A percentile compares a stretch with the other conserved stretches of the same genome.
Conservation (phyloP, 2,329 filamentous ascomycete genomes). For the Pestalotiopsis sp. region DNA sequence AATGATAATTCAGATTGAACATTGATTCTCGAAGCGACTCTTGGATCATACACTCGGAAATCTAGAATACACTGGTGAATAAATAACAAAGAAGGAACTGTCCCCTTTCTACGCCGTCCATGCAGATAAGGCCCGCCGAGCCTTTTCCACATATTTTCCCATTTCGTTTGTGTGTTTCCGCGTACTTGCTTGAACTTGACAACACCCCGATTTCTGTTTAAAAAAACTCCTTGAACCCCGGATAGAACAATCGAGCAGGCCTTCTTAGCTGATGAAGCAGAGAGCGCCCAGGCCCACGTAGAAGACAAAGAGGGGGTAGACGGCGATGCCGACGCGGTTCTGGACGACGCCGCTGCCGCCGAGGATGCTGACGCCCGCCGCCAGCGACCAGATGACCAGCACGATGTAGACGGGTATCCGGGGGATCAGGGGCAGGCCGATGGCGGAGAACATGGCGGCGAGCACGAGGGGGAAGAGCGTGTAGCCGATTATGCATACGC, state of each 20-base stretch:
- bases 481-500: slow-evolving; percentile 96
- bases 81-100: slow-evolving; percentile 4
- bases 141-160: too few species aligned
- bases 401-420: slow-evolving; percentile 90
- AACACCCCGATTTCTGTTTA: not conserved
- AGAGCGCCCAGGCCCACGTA: slow-evolving; percentile 91
- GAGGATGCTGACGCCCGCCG: slow-evolving; percentile 93
- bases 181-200: not conserved
- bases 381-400: slow-evolving; percentile 88
- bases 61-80: slow-evolving; percentile 13
- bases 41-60: slow-evolving; percentile 2
- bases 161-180: too few species aligned
- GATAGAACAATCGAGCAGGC: not conserved
- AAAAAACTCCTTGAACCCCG: not conserved
- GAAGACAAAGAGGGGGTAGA: slow-evolving; percentile 94
- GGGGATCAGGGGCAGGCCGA: slow-evolving; percentile 77
- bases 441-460: slow-evolving; percentile 83
- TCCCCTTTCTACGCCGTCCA: slow-evolving; percentile 3
- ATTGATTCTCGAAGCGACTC: not conserved
- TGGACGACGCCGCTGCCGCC: slow-evolving; percentile 94
- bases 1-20: not conserved
- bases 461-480: slow-evolving; percentile 97
- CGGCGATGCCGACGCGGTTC: slow-evolving; percentile 90
- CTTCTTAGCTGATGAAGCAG: slow-evolving; percentile 86
- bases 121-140: not conserved